Conservation (phyloP, 1,284 basidiomycete genomes). For the Omphalotus olearius region DNA sequence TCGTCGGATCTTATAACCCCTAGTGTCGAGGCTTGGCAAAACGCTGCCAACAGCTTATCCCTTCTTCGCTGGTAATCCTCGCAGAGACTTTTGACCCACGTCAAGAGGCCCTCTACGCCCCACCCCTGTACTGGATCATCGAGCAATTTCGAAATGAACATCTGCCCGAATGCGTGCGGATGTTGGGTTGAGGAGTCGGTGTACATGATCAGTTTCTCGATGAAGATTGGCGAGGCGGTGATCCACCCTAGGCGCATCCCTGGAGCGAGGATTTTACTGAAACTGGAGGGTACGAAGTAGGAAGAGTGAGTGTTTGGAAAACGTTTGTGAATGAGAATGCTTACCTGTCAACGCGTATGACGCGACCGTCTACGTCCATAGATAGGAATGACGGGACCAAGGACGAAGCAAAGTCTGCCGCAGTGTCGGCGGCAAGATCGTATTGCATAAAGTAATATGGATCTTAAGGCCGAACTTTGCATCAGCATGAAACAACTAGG, state of each 20-base stretch:
- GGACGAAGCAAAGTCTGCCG: constrained; percentile 16
- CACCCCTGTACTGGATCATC: constrained; percentile 13
- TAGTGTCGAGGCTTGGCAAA: constrained; percentile 6
- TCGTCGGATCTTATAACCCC: neutral
- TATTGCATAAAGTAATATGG: constrained; percentile 55
- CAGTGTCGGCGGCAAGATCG: constrained; percentile 23
- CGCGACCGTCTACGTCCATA: constrained; percentile 53
- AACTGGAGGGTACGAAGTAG: neutral
- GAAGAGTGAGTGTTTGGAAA: constrained; percentile 5
- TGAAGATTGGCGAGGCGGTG: constrained; percentile 38
- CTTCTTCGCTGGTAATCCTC: constrained; percentile 10
- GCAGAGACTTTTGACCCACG: constrained; percentile 12
- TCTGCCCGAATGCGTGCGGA: too few relatives aligned
- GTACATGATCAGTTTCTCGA: constrained; percentile 28
- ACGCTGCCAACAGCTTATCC: constrained; percentile 12
- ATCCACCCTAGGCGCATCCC: constrained; percentile 58
- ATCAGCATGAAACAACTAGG: too few relatives aligned
- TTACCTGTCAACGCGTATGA: constrained; percentile 35
- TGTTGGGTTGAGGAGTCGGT: constrained; percentile 14
- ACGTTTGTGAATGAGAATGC: constrained; percentile 25
- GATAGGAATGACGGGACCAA: constrained; percentile 29
- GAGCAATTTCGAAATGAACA: constrained; percentile 6
- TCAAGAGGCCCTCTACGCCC: constrained; percentile 11
- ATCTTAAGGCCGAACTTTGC: constrained; percentile 23
- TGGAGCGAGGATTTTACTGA: constrained; percentile 40